Base-by-base conservation (phyloP, 495 filamentous ascomycete species). In the Friedmanniomyces simplex region DNA sequence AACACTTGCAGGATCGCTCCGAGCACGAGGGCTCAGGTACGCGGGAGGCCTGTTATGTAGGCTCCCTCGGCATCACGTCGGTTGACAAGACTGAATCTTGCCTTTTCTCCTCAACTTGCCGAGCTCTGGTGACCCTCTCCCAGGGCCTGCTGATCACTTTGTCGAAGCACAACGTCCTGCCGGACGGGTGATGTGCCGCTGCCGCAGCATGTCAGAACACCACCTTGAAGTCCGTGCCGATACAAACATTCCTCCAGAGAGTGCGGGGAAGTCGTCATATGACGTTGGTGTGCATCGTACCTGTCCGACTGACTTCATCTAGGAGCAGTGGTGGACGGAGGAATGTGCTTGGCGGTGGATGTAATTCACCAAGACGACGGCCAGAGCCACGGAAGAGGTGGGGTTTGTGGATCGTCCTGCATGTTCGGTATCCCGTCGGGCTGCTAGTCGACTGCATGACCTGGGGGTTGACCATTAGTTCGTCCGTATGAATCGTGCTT, bases 241-340 rank as follows among this genome's bases (percentile, higher is more conserved):
- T n/a, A n/a, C n/a, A n/a, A n/a, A n/a, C n/a, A 25, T 50, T 16
- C 6, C 30, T 36, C 18, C 5, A 34, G 26, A 37, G 2, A 22
- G 18, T 49, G 53, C 53, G 53, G 53, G 53, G 53, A 49, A 54
- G 52, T 20, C 13, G 52, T 10, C 22, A 30, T 21, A 24, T 49
- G 53, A 47, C 26, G 53, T 22, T 37, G 26, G 11, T 2, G 18
- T 37, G 43, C 53, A 48, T 56, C 7, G 53, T 56, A 47, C 53
- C 53, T 56, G 53, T 2, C 22, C 37, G 41, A 51, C 26, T 36
- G 16, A 28, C 25, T 49, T 25, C 21, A 16, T 10, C 7, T 13
- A 16, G 39, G 39, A 5, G 39, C 13, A 5, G 39, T n/a, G 39
- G 18, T n/a, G 39, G 14, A 5, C 4, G 10, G 39, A 13, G 3